Conservation (phyloP, 2,329 filamentous ascomycete genomes). For the Aspergillus ruber region DNA sequence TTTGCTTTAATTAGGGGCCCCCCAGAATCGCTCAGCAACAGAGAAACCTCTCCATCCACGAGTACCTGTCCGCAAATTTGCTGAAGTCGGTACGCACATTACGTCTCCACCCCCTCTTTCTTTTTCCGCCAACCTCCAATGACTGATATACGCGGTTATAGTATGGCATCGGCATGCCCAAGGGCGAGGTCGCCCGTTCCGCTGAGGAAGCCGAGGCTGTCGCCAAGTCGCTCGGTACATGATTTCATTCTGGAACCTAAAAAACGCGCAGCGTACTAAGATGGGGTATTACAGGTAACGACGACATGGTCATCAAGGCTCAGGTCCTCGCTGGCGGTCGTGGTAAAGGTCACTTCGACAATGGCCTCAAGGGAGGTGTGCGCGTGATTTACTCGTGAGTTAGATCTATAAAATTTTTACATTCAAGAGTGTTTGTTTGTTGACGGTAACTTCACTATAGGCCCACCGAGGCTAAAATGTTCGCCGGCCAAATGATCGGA, state of each 20-base stretch:
- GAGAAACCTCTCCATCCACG: constrained; percentile 91
- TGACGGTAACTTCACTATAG: constrained; percentile 27
- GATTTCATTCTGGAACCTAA: constrained; percentile 1
- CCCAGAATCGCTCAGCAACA: constrained; percentile 62
- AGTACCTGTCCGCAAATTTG: constrained; percentile 92
- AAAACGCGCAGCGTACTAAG: constrained; percentile 13
- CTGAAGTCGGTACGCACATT: constrained; percentile 56
- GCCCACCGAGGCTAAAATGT: constrained; percentile 90
- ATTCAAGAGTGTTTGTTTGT: constrained; percentile 7
- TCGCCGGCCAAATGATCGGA: constrained; percentile 98
- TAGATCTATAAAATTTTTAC: background rate
- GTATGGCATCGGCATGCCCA: constrained; percentile 92
- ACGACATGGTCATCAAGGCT: constrained; percentile 99
- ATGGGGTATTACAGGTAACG: constrained; percentile 48
- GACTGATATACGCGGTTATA: constrained; percentile 36
- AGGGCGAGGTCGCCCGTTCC: constrained; percentile 76
- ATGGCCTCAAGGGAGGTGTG: constrained; percentile 97
- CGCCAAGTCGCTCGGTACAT: constrained; percentile 76
- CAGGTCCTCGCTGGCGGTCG: constrained; percentile 96
- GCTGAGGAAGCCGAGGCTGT: constrained; percentile 84
- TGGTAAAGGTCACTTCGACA: constrained; percentile 97
- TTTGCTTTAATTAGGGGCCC: constrained; percentile 44
- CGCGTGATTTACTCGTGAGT: constrained; percentile 91
- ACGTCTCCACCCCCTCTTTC: constrained; percentile 2
- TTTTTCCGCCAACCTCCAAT: constrained; percentile 2